Evolutionary conservation across 805 yeast genomes (phyloP), one percentile per base, ranked within the genome.

Genomic region (Kurtzmaniella cleridarum): DNA sequence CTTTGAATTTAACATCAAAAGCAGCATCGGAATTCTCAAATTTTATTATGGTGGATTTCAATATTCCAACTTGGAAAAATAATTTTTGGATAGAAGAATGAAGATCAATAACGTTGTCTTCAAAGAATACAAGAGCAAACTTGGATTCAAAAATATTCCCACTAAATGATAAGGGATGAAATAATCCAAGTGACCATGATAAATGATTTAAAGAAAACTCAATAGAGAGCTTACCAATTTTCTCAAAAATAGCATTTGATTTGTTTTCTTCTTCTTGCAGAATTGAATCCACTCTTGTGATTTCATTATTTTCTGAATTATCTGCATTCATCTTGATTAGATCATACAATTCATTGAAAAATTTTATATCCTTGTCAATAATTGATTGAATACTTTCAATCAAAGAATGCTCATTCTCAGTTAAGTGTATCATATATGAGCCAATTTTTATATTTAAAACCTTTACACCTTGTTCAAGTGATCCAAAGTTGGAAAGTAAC

Each of bases 11-110:
- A 10, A 59, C 18, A 5, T 38, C 41, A 5, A 54, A 41, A 7
- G 40, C 39, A 34, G 58, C 38, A 11, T 58, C 56, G 2, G 66
- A 58, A 34, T 53, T 54, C 37, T 60, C 61, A 1, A 57, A 26
- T 23, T 62, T 54, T 6, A 57, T 10, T 0, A 64, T 24, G 1
- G 49, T 41, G 2, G 38, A 34, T 2, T 45, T 45, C n/a, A 34
- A 34, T 6, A 59, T n/a, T 2, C 35, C 39, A 5, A 49, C 28
- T 5, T 49, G 54, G 10, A 53, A 33, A 6, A 54, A 49, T 3
- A 54, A 29, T 20, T 52, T 57, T 18, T 55, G 54, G 7, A 55
- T 34, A 24, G 43, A 30, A 4, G 50, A 46, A 7, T 50, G 50
- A 5, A 53, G 26, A n/a, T 42, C 41, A 1, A 46, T 15, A 1